phyloP scores from a whole-genome alignment of 805 yeast species.

The Candida ipomoeae region DNA sequence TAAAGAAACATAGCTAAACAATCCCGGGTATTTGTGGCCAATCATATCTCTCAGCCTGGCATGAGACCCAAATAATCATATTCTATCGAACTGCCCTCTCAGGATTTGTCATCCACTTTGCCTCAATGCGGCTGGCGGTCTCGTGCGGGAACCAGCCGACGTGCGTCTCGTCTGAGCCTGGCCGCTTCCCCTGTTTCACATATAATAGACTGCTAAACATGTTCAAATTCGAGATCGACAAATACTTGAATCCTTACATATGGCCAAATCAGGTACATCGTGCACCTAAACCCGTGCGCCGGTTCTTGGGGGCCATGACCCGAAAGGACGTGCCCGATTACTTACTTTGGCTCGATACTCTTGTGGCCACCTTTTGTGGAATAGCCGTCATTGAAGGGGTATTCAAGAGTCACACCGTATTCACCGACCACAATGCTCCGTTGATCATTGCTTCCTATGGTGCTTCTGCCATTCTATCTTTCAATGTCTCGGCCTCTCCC shows the following conservation, averaged over 20 bases:
- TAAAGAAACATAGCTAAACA: background rate
- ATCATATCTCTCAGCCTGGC: no score
- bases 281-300: conserved; percentile 31
- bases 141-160: background rate
- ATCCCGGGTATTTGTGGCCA: no score
- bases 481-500: conserved; percentile 53
- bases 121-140: background rate
- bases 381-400: conserved; percentile 44
- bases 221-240: conserved; percentile 38
- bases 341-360: conserved; percentile 43
- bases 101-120: background rate
- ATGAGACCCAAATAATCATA: background rate
- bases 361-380: conserved; percentile 46
- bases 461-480: conserved; percentile 58
- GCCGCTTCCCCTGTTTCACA: background rate
- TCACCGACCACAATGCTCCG: conserved; percentile 40
- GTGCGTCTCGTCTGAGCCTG: background rate
- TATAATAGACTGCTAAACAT: conserved; percentile 5
- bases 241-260: conserved; percentile 23
- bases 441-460: conserved; percentile 54
- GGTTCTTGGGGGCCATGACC: conserved; percentile 39
- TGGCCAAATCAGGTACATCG: conserved; percentile 26
- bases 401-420: conserved; percentile 37
- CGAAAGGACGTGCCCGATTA: conserved; percentile 33
- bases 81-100: background rate